phyloP scores from a whole-genome alignment of 805 yeast genomes.

The Priceomyces melissophilus region DNA sequence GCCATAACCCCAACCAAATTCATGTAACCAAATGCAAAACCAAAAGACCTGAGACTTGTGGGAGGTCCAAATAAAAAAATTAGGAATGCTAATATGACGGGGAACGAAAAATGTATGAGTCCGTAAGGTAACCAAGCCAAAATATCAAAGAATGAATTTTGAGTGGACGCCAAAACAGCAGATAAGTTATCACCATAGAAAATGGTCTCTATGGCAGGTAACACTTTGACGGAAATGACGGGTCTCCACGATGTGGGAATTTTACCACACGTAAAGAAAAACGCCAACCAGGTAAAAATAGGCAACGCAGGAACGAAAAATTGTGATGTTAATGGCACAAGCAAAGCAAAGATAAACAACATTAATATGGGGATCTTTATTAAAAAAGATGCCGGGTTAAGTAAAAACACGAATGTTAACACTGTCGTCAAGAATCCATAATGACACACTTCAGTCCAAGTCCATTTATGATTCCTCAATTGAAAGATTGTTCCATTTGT shows the following conservation, averaged over 20 bases:
- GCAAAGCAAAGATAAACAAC: slow-evolving; percentile 44
- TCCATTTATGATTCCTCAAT: slow-evolving; percentile 42
- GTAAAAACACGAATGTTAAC: slow-evolving; percentile 53
- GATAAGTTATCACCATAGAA: slow-evolving; percentile 88
- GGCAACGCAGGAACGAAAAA: slow-evolving; percentile 83
- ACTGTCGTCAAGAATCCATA: slow-evolving; percentile 49
- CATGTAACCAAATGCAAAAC: slow-evolving; percentile 93
- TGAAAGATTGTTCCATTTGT: slow-evolving; percentile 39
- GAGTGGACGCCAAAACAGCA: slow-evolving; percentile 73
- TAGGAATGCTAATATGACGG: slow-evolving; percentile 78
- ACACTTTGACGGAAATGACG: slow-evolving; percentile 80
- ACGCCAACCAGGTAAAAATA: slow-evolving; percentile 77
- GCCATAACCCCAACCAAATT: slow-evolving; percentile 79
- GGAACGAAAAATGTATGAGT: slow-evolving; percentile 81
- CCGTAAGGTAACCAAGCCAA: slow-evolving; percentile 97
- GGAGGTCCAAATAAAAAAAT: slow-evolving; percentile 92
- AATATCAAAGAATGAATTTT: slow-evolving; percentile 65
- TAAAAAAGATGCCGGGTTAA: slow-evolving; percentile 54
- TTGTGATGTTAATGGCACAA: slow-evolving; percentile 76
- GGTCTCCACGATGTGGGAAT: slow-evolving; percentile 77
- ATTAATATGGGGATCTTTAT: slow-evolving; percentile 37
- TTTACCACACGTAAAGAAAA: slow-evolving; percentile 73
- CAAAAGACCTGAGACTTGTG: slow-evolving; percentile 73
- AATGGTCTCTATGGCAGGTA: slow-evolving; percentile 90
- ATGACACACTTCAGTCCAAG: slow-evolving; percentile 49